Conservation (phyloP, 139 green algal species). For the Asterochloris erici region DNA sequence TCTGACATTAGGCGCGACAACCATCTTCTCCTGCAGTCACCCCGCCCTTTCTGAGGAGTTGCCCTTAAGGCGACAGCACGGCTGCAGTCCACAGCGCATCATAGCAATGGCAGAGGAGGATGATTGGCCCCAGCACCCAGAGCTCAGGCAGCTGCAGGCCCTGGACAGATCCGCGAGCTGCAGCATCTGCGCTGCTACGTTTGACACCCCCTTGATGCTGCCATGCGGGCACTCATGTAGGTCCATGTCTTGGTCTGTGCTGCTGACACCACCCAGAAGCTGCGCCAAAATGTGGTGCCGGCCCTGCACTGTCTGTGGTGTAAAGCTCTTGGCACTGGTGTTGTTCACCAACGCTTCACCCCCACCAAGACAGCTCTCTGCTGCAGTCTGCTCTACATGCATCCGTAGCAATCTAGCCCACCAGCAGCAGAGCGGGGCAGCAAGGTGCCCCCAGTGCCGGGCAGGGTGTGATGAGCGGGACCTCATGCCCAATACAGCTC, state of each 20-base stretch:
- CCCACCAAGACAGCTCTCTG: neutral
- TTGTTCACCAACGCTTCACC: neutral
- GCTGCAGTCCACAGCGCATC: no score
- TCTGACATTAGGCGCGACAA: no score
- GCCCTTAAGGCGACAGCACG: no score
- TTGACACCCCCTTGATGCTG: constrained; percentile 33
- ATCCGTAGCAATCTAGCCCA: constrained; percentile 40
- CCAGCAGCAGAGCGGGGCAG: constrained; percentile 25
- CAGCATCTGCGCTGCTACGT: constrained; percentile 30
- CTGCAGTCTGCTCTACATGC: constrained; percentile 39
- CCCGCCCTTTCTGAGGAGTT: no score
- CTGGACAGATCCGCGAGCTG: constrained; percentile 26
- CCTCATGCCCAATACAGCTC: constrained; percentile 28
- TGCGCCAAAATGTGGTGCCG: neutral
- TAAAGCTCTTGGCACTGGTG: neutral
- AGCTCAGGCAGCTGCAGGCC: no score
- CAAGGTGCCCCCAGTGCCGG: constrained; percentile 33
- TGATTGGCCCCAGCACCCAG: no score
- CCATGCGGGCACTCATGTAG: constrained; percentile 43
- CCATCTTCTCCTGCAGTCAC: no score
- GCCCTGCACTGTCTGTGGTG: neutral
- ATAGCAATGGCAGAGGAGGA: no score
- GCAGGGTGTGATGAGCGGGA: constrained; percentile 35
- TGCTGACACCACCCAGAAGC: neutral
- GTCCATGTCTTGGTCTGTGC: neutral